Conservation (phyloP, 78 protist species). For the Dictyostelium capitatum region DNA sequence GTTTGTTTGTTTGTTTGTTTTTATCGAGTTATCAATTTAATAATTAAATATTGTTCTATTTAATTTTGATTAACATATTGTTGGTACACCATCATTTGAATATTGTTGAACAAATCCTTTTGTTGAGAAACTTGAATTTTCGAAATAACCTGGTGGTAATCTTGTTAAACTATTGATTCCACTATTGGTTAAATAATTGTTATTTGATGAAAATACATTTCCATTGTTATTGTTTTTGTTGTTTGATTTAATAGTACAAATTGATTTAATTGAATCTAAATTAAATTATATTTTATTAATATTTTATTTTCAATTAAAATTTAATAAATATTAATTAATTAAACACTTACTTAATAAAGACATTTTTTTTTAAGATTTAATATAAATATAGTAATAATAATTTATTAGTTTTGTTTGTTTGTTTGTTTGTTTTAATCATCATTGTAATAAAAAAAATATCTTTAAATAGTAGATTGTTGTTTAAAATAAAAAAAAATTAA, state of each 20-base stretch:
- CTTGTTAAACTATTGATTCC: not conserved
- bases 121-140: not conserved
- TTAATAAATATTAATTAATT: not conserved
- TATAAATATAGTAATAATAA: too few species aligned
- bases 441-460: slow-evolving; percentile 3
- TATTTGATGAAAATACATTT: not conserved
- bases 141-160: slow-evolving; percentile 33
- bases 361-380: too few species aligned
- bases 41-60: too few species aligned
- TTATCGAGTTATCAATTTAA: too few species aligned
- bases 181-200: not conserved
- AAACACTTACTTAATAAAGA: not conserved
- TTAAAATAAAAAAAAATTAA: too few species aligned
- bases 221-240: not conserved
- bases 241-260: not conserved
- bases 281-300: not conserved
- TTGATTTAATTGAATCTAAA: slow-evolving; percentile 9
- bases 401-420: not conserved
- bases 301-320: not conserved
- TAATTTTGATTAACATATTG: not conserved
- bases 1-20: too few species aligned
- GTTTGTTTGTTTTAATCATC: not conserved
- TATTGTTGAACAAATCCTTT: slow-evolving; percentile 10
- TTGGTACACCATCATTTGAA: slow-evolving; percentile 8
- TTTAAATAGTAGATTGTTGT: slow-evolving; percentile 22